Percentiles rank a stretch among this genome's conserved stretches.
Evolutionary conservation across 352 stramenopile genomes (phyloP).

Genomic region (Pseudoperonospora humuli): DNA sequence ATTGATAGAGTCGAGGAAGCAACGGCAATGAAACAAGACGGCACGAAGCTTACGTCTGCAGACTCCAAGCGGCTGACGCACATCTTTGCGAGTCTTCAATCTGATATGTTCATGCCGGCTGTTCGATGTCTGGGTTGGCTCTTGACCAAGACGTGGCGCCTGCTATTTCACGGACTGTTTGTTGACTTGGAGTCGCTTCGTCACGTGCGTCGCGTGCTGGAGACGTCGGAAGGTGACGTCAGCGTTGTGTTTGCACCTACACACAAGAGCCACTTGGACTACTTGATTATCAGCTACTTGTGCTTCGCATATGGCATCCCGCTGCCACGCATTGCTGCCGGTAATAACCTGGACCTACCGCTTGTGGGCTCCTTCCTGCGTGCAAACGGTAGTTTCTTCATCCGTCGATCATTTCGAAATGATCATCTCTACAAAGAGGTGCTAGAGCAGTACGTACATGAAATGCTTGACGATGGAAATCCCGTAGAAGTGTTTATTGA

Average conservation of each 20-base stretch:
- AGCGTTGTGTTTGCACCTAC: conserved; percentile 82
- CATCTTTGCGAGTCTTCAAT: conserved; percentile 62
- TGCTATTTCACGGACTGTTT: conserved; percentile 64
- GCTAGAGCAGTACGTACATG: conserved; percentile 78
- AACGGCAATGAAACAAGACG: not conserved
- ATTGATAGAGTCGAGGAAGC: conserved; percentile 26
- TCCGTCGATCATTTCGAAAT: conserved; percentile 69
- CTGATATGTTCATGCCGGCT: conserved; percentile 66
- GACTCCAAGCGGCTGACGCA: conserved; percentile 31
- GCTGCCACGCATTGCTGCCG: conserved; percentile 73
- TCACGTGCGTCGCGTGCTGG: conserved; percentile 42
- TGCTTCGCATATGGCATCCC: conserved; percentile 85
- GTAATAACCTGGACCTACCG: conserved; percentile 84
- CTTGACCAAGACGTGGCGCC: conserved; percentile 71
- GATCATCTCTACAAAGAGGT: conserved; percentile 81
- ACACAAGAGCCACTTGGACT: conserved; percentile 87
- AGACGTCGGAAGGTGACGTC: conserved; percentile 38
- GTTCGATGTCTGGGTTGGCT: conserved; percentile 71
- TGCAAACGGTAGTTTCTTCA: conserved; percentile 86
- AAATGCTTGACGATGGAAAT: conserved; percentile 70
- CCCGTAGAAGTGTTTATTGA: conserved; percentile 87
- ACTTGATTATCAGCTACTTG: conserved; percentile 87
- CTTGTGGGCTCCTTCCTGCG: conserved; percentile 76
- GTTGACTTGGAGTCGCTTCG: conserved; percentile 63
- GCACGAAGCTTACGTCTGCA: conserved; percentile 10